Evolutionary conservation across 78 protist species (phyloP).

Genomic region (Trichosphaerium sp.): DNA sequence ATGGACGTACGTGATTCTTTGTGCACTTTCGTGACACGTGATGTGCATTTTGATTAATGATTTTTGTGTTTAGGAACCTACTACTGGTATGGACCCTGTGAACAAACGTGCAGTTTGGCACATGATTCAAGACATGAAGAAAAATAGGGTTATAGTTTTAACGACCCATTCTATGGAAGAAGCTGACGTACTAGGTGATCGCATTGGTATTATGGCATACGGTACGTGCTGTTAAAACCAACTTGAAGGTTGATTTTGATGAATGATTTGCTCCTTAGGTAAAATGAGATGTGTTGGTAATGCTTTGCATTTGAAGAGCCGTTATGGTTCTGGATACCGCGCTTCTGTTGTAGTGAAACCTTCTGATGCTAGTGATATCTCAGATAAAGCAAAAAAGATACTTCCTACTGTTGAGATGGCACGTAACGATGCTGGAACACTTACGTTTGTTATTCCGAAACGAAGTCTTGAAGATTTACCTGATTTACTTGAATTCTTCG

Average conservation of each 20-base stretch:
- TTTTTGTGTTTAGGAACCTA: constrained; percentile 40
- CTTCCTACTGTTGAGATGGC: not conserved
- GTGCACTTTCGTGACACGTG: not conserved
- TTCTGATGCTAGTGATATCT: not conserved
- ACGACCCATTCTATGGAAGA: constrained; percentile 73
- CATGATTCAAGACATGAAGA: constrained; percentile 2
- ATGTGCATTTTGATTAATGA: not conserved
- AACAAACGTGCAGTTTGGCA: constrained; percentile 11
- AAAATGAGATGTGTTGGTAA: constrained; percentile 42
- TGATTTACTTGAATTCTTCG: not conserved
- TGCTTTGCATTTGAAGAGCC: constrained; percentile 28
- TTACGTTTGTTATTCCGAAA: not conserved
- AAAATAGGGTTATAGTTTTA: constrained; percentile 21
- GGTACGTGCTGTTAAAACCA: too few species aligned
- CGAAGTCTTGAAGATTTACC: not conserved
- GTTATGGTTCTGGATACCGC: constrained; percentile 32
- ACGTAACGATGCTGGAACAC: not conserved
- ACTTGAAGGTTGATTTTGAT: too few species aligned
- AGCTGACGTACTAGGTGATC: constrained; percentile 44
- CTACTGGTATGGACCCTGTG: constrained; percentile 41
- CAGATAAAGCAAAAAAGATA: not conserved
- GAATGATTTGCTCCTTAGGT: too few species aligned
- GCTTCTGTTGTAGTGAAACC: not conserved
- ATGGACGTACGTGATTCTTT: constrained; percentile 1
- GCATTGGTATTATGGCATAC: constrained; percentile 54